A percentile compares a stretch with the other conserved stretches of the same genome.
phyloP scores from a whole-genome alignment of 352 stramenopile genomes.

The Pythium insidiosum region DNA sequence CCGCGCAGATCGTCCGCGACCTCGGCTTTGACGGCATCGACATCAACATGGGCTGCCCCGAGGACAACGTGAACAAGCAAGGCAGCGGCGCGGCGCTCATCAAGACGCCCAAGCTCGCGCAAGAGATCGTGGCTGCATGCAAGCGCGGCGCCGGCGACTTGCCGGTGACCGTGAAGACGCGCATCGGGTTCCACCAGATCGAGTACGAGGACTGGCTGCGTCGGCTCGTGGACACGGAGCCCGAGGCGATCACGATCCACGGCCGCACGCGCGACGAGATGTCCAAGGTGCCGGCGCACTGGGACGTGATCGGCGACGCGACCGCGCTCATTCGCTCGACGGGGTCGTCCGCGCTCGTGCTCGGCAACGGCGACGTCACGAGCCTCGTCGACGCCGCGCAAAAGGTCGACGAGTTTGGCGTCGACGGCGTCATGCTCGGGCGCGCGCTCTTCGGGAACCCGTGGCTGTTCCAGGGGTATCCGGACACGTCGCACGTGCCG shows the following conservation, averaged over 20 bases:
- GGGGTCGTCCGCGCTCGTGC: slow-evolving; percentile 48
- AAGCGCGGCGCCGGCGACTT: slow-evolving; percentile 57
- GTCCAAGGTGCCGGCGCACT: slow-evolving; percentile 75
- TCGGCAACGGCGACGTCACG: slow-evolving; percentile 75
- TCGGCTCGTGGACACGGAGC: slow-evolving; percentile 51
- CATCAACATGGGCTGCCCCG: slow-evolving; percentile 83
- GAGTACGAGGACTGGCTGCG: slow-evolving; percentile 76
- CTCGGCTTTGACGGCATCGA: slow-evolving; percentile 82
- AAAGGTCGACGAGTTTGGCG: slow-evolving; percentile 58
- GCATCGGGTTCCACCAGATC: slow-evolving; percentile 69
- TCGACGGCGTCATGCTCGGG: slow-evolving; percentile 77
- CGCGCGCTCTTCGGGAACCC: slow-evolving; percentile 73
- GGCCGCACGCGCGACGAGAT: slow-evolving; percentile 74
- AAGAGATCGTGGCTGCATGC: slow-evolving; percentile 57
- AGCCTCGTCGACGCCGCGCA: slow-evolving; percentile 51
- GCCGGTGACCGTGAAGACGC: slow-evolving; percentile 73
- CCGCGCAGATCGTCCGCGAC: slow-evolving; percentile 63
- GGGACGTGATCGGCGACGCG: slow-evolving; percentile 76
- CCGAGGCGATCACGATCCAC: slow-evolving; percentile 71
- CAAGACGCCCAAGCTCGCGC: slow-evolving; percentile 41
- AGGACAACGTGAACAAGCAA: slow-evolving; percentile 75
- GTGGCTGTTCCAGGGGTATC: slow-evolving; percentile 69
- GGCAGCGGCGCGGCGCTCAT: slow-evolving; percentile 64
- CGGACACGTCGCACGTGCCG: slow-evolving; percentile 39
- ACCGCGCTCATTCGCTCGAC: slow-evolving; percentile 36